Base-by-base conservation (phyloP, 345 rosid species). In the Trapa bicornis region DNA sequence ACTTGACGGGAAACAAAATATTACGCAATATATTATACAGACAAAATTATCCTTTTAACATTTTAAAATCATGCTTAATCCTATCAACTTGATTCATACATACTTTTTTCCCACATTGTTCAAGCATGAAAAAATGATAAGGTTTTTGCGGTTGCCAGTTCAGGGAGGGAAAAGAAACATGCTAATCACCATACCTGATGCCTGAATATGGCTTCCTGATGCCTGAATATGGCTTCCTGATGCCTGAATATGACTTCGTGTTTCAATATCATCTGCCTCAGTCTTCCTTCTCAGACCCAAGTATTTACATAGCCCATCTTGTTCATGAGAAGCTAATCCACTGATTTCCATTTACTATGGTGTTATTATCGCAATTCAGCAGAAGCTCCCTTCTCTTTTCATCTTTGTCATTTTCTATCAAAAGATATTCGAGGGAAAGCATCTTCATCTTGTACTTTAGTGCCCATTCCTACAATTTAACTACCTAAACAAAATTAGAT, bases 151-250 rank as follows among this genome's bases (percentile, higher is more conserved):
- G 29, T 6, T 57, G 32, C 32, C 37, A 48, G 8, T 33, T 37
- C 37, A 57, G 38, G 52, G 1, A 73, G 67, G 16, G 54, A 13
- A 17, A 36, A 65, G 67, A 56, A 41, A 41, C 7, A 41, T 41
- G n/a, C 11, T 32, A 70, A 71, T 22, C 29, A 45, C 29, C 47
- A 65, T 71, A 87, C 96, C 94, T 87, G 96, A 6, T 87, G 81
- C 77, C 78, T 80, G 75, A 89, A 89, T 64, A 83, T 74, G 37
- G 84, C 72, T 73, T 90, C 96, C 66, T 87, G 96, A 6, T 87
- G 81, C 76, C 78, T 80, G 75, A 89, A 89, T 64, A 83, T 74
- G 37, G 84, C 72, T 73, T 90, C 96, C 66, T 87, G 96, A 6
- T 87, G 81, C 77, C 78, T 80, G 75, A 89, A 89, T 64, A 83